Evolutionary conservation across 2,329 filamentous ascomycete species (phyloP), one percentile per base, ranked within the genome.

Genomic region (Aspergillus bombycis): DNA sequence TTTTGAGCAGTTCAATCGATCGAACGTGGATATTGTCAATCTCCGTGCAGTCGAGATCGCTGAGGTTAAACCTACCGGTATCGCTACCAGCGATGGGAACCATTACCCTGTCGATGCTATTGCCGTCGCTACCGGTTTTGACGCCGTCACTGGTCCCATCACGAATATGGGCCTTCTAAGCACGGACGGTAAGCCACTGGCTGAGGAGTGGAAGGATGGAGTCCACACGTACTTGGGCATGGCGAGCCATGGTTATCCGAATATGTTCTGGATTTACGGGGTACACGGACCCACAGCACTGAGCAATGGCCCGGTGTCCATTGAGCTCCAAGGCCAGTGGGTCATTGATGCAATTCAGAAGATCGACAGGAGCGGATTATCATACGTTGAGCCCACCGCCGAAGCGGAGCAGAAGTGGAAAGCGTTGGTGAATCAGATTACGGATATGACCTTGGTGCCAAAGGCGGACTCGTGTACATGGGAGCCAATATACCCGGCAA

Each of bases 401-500:
- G 82, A 85, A 56, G 82, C 83, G 0, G 78, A 81, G 14, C 69
- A 80, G 16, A 70, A 75, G 19, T 89, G 85, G 84, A 86, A 83
- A 69, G 70, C 82, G 50, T 71, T 76, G 11, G 79, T 88, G 28
- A 70, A 83, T 23, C 75, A 79, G 0, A 57, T 84, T 0, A 81
- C 78, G 23, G 73, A 85, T 68, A 70, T 57, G n/a, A 80, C 78
- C n/a, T 74, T 88, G 9, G 79, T 88, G 62, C 81, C 83, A 0
- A 81, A 76, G 0, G 80, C 79, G 12, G 36, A 60, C 16, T 83
- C 79, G 2, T 86, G 55, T 88, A 86, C 67, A 85, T 87, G 83
- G 86, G 86, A 3, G 82, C 80, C 0, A 86, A 79, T 48, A 78
- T 87, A 2, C 85, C 86, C 0, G 84, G 82, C 0, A 88, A 88